Conservation (phyloP, 805 yeast genomes). For the Myxozyma vanderwaltii region DNA sequence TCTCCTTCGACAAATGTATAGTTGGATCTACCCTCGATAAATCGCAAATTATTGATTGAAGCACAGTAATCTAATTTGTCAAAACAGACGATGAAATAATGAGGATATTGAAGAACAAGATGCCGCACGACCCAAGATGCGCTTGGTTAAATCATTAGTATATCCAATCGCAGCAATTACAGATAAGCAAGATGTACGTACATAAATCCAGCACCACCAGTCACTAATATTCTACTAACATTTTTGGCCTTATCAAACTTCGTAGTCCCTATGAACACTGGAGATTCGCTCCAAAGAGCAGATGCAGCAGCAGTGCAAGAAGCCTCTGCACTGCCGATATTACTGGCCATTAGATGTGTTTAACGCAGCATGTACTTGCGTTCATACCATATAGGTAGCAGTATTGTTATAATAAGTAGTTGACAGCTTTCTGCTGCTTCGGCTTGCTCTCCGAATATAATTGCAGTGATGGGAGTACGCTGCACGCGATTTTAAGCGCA, state of each 20-base stretch:
- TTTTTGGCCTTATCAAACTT: slow-evolving; percentile 9
- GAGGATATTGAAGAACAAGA: slow-evolving; percentile 41
- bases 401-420: no score
- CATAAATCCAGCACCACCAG: slow-evolving; percentile 63
- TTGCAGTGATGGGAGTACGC: no score
- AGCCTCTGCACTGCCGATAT: background rate
- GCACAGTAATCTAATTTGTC: slow-evolving; percentile 55
- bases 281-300: slow-evolving; percentile 22
- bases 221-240: slow-evolving; percentile 44
- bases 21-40: slow-evolving; percentile 38
- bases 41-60: slow-evolving; percentile 40
- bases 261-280: slow-evolving; percentile 26
- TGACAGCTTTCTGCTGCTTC: no score
- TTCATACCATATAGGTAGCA: no score
- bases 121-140: slow-evolving; percentile 52
- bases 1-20: slow-evolving; percentile 44
- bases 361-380: no score
- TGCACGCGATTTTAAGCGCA: no score
- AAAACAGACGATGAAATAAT: slow-evolving; percentile 47
- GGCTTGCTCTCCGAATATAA: no score
- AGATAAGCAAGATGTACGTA: slow-evolving; percentile 31
- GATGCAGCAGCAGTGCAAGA: no score
- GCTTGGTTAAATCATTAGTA: slow-evolving; percentile 21
- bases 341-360: background rate
- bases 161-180: no score